phyloP scores from a whole-genome alignment of 345 rosid species.

The Melastoma malabathricum region DNA sequence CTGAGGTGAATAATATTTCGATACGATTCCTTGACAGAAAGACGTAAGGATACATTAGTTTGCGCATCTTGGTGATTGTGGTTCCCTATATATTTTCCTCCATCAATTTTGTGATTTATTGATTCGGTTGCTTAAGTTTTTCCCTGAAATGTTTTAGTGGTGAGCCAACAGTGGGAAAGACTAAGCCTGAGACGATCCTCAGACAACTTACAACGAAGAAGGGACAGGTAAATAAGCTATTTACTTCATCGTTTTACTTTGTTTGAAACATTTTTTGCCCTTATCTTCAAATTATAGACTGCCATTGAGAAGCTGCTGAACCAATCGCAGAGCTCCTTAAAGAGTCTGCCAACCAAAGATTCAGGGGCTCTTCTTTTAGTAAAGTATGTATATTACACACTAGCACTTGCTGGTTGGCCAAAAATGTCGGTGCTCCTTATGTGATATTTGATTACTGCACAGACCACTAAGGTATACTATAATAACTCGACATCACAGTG shows the following conservation, averaged over 20 bases:
- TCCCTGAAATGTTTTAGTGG: constrained; percentile 34
- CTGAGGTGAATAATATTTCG: constrained; percentile 82
- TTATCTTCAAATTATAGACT: neutral
- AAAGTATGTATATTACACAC: too few relatives aligned
- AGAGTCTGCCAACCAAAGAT: too few relatives aligned
- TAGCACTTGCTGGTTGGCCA: too few relatives aligned
- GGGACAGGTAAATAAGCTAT: constrained; percentile 52
- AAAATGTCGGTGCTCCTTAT: too few relatives aligned
- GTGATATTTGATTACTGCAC: too few relatives aligned
- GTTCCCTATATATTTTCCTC: constrained; percentile 5
- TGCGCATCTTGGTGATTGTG: neutral
- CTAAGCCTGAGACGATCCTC: constrained; percentile 67
- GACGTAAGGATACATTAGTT: constrained; percentile 48
- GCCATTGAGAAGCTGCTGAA: too few relatives aligned
- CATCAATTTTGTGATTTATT: constrained; percentile 4
- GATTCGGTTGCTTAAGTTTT: too few relatives aligned
- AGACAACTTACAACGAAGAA: constrained; percentile 91
- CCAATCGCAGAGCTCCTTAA: too few relatives aligned
- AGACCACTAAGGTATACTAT: too few relatives aligned
- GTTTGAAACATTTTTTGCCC: constrained; percentile 1
- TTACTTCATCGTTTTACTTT: neutral
- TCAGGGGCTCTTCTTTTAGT: too few relatives aligned
- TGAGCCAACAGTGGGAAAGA: constrained; percentile 84
- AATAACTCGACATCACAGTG: too few relatives aligned
- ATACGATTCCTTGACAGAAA: constrained; percentile 78